Evolutionary conservation across 805 yeast species (phyloP), one percentile per base, ranked within the genome.

Genomic region (Yamadazyma philogaea): DNA sequence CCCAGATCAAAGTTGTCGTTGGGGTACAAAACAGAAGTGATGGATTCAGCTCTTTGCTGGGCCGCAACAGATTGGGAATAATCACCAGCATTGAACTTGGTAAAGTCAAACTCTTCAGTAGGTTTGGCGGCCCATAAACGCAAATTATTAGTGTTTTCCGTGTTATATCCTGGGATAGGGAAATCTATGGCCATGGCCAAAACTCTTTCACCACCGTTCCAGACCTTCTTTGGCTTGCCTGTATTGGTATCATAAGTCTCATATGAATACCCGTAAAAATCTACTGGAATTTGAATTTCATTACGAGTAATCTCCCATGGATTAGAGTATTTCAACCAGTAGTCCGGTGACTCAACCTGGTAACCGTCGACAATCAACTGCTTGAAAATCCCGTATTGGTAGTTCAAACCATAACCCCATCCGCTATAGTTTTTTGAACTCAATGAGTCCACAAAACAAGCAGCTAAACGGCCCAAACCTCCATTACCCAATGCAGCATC

Each of bases 401-500:
- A 89, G 60, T 95, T 83, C 53, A 89, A 70, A 46, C 97, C 96
- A 62, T 89, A 89, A 49, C 97, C 97, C 97, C 97, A 89, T 39
- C 95, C 96, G 14, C 95, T 88, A 62, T 86, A 87, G 63, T 86
- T 82, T 51, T 86, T 84, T 4, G 95, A 81, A 27, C 93, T 79
- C 60, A 89, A 69, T 1, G 96, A 87, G 66, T 90, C 96, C 37
- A 89, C 79, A 60, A 88, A 89, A 66, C 96, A 90, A 16, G 96
- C 96, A 17, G 96, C 96, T 58, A 89, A 73, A 60, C 97, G 79
- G 49, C 97, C 97, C 43, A 89, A 71, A 50, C 97, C 97, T 59
- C 97, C 97, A 57, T 90, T 90, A 56, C 97, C 97, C 42, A 89
- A 75, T 19, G 89, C 96, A 8, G 96, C 96, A 64, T 89, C 97